Percentiles rank a stretch among this genome's conserved stretches.
These are phyloP conservation scores for Ophiostoma angusticollis DNA, from an alignment of 2,329 filamentous ascomycete species.

Conservation along the genomic window DNA sequence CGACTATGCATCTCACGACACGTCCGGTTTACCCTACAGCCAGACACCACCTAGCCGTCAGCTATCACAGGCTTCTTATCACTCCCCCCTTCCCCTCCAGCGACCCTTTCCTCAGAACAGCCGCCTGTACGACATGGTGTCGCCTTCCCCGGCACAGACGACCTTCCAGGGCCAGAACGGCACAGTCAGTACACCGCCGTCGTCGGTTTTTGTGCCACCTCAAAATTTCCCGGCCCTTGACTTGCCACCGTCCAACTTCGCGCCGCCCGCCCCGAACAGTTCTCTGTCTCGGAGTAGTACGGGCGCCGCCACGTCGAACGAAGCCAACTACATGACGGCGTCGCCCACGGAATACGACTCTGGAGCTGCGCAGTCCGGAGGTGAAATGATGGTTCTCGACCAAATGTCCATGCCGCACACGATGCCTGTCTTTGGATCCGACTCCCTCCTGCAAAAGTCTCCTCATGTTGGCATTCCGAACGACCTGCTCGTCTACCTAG, in stretches of 20 bases:
- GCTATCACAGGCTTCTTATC: constrained; percentile 21
- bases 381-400: constrained; percentile 48
- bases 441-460: constrained; percentile 66
- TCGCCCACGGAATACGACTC: constrained; percentile 36
- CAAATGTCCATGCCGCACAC: constrained; percentile 52
- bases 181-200: constrained; percentile 31
- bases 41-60: constrained; percentile 11
- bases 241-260: constrained; percentile 48
- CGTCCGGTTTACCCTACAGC: constrained; percentile 19
- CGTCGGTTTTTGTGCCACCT: constrained; percentile 41
- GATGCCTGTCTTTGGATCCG: constrained; percentile 77
- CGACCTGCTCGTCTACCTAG: constrained; percentile 76
- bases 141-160: constrained; percentile 37
- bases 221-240: constrained; percentile 51
- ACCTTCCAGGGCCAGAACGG: constrained; percentile 35
- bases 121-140: constrained; percentile 37
- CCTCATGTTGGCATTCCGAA: constrained; percentile 74
- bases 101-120: constrained; percentile 35
- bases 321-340: constrained; percentile 22
- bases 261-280: constrained; percentile 21
- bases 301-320: background rate
- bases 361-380: constrained; percentile 27
- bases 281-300: background rate
- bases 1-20: constrained; percentile 32
- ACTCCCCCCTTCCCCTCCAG: constrained; percentile 29